Evolutionary conservation across 768 basidiomycete genomes (phyloP).

Genomic region (Trametes villosa): DNA sequence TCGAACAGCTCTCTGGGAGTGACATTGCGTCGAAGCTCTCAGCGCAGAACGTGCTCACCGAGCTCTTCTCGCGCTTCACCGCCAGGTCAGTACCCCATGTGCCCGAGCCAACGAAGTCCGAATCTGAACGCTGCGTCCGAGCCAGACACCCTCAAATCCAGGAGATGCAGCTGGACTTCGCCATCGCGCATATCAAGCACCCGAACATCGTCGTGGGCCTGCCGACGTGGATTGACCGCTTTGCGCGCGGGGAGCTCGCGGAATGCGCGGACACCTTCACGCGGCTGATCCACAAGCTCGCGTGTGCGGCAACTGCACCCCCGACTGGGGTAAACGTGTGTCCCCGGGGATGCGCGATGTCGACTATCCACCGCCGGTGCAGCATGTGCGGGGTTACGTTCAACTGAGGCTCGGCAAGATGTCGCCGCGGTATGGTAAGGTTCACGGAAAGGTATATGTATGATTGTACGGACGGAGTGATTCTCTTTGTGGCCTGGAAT

Average conservation of each 20-base stretch:
- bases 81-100: not conserved
- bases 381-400: not conserved
- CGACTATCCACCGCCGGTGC: not conserved
- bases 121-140: not conserved
- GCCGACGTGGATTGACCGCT: constrained; percentile 8
- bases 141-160: constrained; percentile 17
- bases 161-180: constrained; percentile 13
- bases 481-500: no score
- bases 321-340: not conserved
- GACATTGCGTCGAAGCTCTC: constrained; percentile 27
- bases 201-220: constrained; percentile 1
- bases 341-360: not conserved
- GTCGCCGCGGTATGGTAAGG: no score
- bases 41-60: constrained; percentile 23
- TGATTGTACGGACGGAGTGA: no score
- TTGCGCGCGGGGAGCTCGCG: constrained; percentile 12
- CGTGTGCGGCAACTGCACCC: not conserved
- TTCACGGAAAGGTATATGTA: no score
- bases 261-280: not conserved
- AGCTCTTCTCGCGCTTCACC: constrained; percentile 29
- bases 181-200: not conserved
- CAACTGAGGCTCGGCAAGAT: no score
- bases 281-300: not conserved
- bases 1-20: constrained; percentile 18
- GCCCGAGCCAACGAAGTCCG: not conserved